A percentile compares a stretch with the other conserved stretches of the same genome.
These are phyloP conservation scores for Coniferiporia sulphurascens DNA, from an alignment of 1,284 basidiomycete species.

Conservation along the genomic window DNA sequence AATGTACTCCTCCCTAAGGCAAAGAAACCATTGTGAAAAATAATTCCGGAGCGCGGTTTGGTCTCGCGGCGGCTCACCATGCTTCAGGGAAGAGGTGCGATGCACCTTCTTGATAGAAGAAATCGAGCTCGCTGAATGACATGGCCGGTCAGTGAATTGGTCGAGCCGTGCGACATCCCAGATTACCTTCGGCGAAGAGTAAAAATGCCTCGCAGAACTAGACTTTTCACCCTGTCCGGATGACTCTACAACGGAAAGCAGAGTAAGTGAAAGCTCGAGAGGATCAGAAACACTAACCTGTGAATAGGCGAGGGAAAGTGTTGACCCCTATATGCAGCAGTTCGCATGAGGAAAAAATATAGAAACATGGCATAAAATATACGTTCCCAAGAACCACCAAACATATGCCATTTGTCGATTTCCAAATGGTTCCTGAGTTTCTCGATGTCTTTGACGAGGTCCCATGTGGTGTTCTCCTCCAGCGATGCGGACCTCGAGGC, in stretches of 20 bases:
- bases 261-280: not conserved
- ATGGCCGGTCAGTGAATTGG: not conserved
- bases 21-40: constrained; percentile 9
- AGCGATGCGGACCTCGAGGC: constrained; percentile 58
- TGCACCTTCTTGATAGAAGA: constrained; percentile 88
- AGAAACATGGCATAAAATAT: not conserved
- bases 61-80: constrained; percentile 45
- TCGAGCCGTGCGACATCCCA: not conserved
- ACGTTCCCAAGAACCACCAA: constrained; percentile 84
- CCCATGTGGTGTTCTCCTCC: constrained; percentile 92
- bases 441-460: constrained; percentile 89
- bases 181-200: constrained; percentile 70
- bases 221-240: constrained; percentile 73
- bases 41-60: not conserved
- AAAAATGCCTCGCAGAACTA: constrained; percentile 72
- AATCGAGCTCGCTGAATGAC: constrained; percentile 67
- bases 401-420: constrained; percentile 87
- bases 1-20: constrained; percentile 72
- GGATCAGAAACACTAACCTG: constrained; percentile 43
- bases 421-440: constrained; percentile 67
- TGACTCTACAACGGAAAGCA: constrained; percentile 48
- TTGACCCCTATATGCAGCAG: constrained; percentile 67
- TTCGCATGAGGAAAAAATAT: not conserved
- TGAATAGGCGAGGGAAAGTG: constrained; percentile 84
- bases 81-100: constrained; percentile 85